Evolutionary conservation across 2,329 filamentous ascomycete genomes (phyloP).

Genomic region (Hypoxylon sp.): DNA sequence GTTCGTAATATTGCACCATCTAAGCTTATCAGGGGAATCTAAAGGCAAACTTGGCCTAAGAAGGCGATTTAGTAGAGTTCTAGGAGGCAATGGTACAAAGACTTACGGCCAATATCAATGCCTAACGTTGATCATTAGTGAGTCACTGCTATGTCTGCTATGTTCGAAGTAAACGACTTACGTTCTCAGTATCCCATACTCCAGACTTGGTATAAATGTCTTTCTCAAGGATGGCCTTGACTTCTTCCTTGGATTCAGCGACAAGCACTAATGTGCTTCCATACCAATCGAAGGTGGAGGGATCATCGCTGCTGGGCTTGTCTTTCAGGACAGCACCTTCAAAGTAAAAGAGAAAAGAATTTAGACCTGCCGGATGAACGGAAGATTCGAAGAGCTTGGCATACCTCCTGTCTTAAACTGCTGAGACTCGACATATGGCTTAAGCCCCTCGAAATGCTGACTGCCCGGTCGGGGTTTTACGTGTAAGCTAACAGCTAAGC

Average conservation of each 20-base stretch:
- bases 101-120: constrained; percentile 63
- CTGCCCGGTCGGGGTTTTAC: constrained; percentile 32
- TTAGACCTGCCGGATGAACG: constrained; percentile 2
- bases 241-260: constrained; percentile 77
- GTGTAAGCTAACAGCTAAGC: constrained; percentile 37
- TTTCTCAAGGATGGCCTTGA: constrained; percentile 72
- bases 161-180: constrained; percentile 49
- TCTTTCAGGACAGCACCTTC: constrained; percentile 74
- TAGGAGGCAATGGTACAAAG: background rate
- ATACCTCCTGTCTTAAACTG: constrained; percentile 74
- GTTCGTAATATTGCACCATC: constrained; percentile 3
- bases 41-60: constrained; percentile 47
- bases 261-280: constrained; percentile 78
- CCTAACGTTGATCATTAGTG: constrained; percentile 49
- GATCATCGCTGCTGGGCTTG: constrained; percentile 71
- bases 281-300: constrained; percentile 72
- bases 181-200: constrained; percentile 85
- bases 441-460: constrained; percentile 69
- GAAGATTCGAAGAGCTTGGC: constrained; percentile 41
- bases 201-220: constrained; percentile 79
- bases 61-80: constrained; percentile 33
- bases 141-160: background rate
- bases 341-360: constrained; percentile 45
- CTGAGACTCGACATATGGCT: constrained; percentile 65
- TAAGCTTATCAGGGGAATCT: constrained; percentile 36